Percentiles rank a stretch among this genome's conserved stretches.
phyloP scores from a whole-genome alignment of 768 basidiomycete species.

The Suillus americanus region DNA sequence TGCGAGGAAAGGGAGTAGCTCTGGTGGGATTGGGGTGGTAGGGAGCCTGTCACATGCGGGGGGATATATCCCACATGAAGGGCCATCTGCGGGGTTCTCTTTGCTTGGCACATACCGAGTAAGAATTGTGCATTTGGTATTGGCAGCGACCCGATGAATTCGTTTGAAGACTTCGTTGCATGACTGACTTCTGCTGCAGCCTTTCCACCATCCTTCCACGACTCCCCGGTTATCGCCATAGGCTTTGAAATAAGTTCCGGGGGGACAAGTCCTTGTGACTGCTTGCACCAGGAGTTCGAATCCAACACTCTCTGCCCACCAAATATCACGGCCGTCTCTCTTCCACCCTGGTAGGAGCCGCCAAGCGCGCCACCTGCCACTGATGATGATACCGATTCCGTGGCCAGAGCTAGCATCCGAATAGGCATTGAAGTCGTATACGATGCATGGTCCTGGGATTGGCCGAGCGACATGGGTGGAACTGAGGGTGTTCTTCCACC shows the following conservation, averaged over 20 bases:
- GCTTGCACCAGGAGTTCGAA: slow-evolving; percentile 39
- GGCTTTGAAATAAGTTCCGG: slow-evolving; percentile 5
- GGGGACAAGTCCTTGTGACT: slow-evolving; percentile 5
- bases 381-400: slow-evolving; percentile 32
- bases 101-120: slow-evolving; percentile 15
- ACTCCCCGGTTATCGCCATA: slow-evolving; percentile 33
- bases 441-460: slow-evolving; percentile 26
- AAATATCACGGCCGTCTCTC: slow-evolving; percentile 35
- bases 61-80: slow-evolving; percentile 15
- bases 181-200: slow-evolving; percentile 24
- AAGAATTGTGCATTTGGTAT: slow-evolving; percentile 6
- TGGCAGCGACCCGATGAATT: slow-evolving; percentile 13
- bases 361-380: slow-evolving; percentile 28
- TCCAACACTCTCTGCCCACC: slow-evolving; percentile 47
- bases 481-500: slow-evolving; percentile 32
- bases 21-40: too few relatives aligned
- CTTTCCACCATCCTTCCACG: slow-evolving; percentile 38
- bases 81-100: slow-evolving; percentile 24
- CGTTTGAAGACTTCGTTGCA: slow-evolving; percentile 29
- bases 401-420: slow-evolving; percentile 41
- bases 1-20: too few relatives aligned
- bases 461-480: slow-evolving; percentile 6
- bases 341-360: slow-evolving; percentile 32
- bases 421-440: slow-evolving; percentile 34
- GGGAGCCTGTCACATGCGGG: background rate